Evolutionary conservation across 1,284 basidiomycete species (phyloP).

Genomic region (Trametes hirsuta): DNA sequence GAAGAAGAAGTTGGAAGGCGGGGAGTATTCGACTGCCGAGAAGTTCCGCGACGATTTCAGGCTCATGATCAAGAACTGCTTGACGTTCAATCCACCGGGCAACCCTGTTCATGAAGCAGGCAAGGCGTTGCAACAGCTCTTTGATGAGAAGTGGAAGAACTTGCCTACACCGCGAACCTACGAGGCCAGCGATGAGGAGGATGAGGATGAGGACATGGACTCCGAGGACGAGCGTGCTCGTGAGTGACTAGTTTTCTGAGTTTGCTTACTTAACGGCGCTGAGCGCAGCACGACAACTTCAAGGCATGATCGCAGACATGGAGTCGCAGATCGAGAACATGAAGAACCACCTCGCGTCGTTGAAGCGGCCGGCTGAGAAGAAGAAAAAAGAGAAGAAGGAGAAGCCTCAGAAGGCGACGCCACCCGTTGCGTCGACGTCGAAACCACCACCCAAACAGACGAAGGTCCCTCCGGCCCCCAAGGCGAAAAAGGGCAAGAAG

Average conservation of each 20-base stretch:
- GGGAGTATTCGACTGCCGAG: conserved; percentile 75
- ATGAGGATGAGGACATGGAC: conserved; percentile 46
- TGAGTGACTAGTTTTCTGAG: conserved; percentile 38
- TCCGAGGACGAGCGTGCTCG: conserved; percentile 51
- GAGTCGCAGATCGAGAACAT: conserved; percentile 77
- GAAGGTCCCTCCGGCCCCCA: conserved; percentile 39
- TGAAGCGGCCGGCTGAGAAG: conserved; percentile 55
- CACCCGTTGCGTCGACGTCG: conserved; percentile 63
- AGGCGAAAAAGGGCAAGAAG: conserved; percentile 45
- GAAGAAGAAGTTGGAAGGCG: conserved; percentile 77
- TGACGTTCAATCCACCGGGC: conserved; percentile 88
- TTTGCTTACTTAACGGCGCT: conserved; percentile 4
- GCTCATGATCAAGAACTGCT: conserved; percentile 93
- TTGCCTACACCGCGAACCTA: conserved; percentile 66
- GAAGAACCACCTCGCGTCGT: conserved; percentile 61
- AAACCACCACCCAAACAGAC: conserved; percentile 53
- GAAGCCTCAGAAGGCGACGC: conserved; percentile 38
- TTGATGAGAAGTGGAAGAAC: conserved; percentile 89
- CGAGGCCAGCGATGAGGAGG: conserved; percentile 54
- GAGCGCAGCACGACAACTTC: conserved; percentile 11
- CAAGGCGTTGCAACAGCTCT: conserved; percentile 79
- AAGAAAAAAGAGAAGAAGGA: conserved; percentile 69
- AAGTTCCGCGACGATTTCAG: conserved; percentile 92
- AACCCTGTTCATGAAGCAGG: conserved; percentile 88
- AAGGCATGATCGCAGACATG: conserved; percentile 71